phyloP scores from a whole-genome alignment of 345 rosid species.

The Kernera saxatilis region DNA sequence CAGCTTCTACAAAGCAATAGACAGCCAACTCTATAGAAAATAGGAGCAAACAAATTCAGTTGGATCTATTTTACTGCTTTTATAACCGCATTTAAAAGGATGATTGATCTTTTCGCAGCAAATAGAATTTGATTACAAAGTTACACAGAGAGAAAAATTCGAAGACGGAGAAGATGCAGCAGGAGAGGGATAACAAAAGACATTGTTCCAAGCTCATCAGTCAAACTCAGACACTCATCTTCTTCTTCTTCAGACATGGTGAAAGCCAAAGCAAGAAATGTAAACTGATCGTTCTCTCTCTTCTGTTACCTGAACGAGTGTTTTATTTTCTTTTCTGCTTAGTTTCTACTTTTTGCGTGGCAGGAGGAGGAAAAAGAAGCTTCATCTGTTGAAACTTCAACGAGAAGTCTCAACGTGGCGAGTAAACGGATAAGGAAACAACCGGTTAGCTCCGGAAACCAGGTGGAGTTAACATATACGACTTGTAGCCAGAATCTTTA shows the following conservation, averaged over 20 bases:
- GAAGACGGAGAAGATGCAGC: constrained; percentile 5
- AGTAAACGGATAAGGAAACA: constrained; percentile 11
- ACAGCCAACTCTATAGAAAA: neutral
- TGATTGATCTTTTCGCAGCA: neutral
- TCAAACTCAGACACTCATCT: constrained; percentile 16
- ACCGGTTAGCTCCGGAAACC: constrained; percentile 8
- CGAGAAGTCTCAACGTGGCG: constrained; percentile 5
- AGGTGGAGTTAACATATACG: constrained; percentile 25
- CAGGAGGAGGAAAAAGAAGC: constrained; percentile 14
- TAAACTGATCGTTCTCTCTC: neutral
- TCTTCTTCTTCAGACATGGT: constrained; percentile 15
- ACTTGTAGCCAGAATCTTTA: constrained; percentile 12
- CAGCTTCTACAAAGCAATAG: constrained; percentile 12
- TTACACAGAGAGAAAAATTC: neutral
- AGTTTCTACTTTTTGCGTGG: neutral
- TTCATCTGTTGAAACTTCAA: constrained; percentile 2
- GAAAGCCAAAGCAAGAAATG: constrained; percentile 7
- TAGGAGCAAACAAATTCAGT: neutral
- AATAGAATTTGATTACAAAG: neutral
- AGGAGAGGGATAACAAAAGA: constrained; percentile 2
- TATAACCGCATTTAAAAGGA: neutral
- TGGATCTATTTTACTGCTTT: neutral
- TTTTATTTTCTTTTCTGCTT: neutral
- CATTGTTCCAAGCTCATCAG: neutral
- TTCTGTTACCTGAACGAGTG: neutral